phyloP scores from a whole-genome alignment of 2,329 filamentous ascomycete genomes.

The Exophiala xenobiotica region DNA sequence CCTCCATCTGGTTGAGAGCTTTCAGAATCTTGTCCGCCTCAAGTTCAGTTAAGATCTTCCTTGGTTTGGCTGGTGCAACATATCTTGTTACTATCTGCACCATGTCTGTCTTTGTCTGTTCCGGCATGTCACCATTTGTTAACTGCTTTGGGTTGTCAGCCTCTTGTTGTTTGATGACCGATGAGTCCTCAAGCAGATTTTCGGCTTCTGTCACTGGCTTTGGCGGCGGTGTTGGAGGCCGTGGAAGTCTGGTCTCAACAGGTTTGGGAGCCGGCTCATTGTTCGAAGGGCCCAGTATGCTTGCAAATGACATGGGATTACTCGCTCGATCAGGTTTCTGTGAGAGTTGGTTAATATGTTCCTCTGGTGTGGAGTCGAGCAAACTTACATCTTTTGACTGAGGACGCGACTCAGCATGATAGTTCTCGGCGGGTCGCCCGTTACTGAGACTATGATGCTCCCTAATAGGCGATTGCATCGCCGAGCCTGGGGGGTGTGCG shows the following conservation, averaged over 20 bases:
- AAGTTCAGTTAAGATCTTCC: conserved; percentile 54
- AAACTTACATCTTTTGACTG: conserved; percentile 41
- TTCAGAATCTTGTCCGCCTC: conserved; percentile 70
- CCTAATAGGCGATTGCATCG: conserved; percentile 43
- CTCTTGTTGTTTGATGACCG: conserved; percentile 30
- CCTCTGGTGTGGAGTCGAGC: not conserved
- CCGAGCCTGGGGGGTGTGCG: conserved; percentile 41
- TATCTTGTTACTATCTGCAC: conserved; percentile 49
- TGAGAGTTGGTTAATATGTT: conserved; percentile 27
- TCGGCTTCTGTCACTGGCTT: conserved; percentile 24
- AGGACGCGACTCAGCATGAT: conserved; percentile 38
- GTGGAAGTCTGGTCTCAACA: conserved; percentile 25
- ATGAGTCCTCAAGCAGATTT: conserved; percentile 3
- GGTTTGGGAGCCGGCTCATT: conserved; percentile 32
- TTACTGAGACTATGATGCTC: conserved; percentile 41
- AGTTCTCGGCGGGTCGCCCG: conserved; percentile 36
- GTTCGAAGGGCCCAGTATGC: conserved; percentile 61
- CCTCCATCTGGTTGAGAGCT: conserved; percentile 60
- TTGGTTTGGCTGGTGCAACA: conserved; percentile 59
- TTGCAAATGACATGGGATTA: conserved; percentile 94
- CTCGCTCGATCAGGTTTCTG: conserved; percentile 72
- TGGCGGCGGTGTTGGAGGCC: conserved; percentile 31
- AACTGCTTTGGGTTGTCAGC: conserved; percentile 24
- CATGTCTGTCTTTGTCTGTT: conserved; percentile 42
- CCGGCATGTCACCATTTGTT: conserved; percentile 20